These are phyloP conservation scores for Colletotrichum paranaense DNA, from an alignment of 2,329 filamentous ascomycete species.

Conservation along the genomic window DNA sequence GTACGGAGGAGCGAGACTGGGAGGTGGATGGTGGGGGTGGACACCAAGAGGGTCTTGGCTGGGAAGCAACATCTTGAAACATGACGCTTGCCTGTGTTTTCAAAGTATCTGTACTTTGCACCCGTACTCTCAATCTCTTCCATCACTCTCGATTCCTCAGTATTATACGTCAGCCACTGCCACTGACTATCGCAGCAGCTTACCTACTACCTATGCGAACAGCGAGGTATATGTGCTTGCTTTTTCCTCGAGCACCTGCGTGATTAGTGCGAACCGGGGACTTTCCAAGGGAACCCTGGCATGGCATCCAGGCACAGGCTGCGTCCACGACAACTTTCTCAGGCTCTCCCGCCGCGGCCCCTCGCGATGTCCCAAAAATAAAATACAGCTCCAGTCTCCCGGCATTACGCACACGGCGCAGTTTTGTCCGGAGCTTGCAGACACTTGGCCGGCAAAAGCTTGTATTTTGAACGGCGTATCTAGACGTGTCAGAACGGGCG, in stretches of 20 bases:
- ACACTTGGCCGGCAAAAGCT: neutral
- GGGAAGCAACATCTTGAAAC: constrained; percentile 22
- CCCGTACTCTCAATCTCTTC: neutral
- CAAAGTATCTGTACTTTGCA: neutral
- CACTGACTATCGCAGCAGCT: neutral
- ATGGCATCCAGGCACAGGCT: neutral
- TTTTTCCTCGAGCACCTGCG: neutral
- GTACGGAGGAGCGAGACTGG: neutral
- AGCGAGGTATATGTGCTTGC: neutral
- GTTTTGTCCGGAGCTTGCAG: neutral
- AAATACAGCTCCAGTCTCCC: neutral
- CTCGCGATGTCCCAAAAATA: neutral
- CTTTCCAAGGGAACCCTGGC: constrained; percentile 10
- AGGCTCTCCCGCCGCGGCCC: neutral
- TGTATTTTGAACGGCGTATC: neutral
- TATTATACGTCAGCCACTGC: neutral
- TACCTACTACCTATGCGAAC: neutral
- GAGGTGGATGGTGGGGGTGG: constrained; percentile 33
- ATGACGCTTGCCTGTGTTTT: constrained; percentile 23
- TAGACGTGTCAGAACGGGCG: neutral
- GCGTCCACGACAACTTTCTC: neutral
- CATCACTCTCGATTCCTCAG: neutral
- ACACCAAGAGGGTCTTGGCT: constrained; percentile 19
- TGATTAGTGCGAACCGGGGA: neutral
- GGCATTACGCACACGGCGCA: neutral